These are phyloP conservation scores for Proliferodiscus dingleyae DNA, from an alignment of 2,329 filamentous ascomycete species.

Conservation along the genomic window DNA sequence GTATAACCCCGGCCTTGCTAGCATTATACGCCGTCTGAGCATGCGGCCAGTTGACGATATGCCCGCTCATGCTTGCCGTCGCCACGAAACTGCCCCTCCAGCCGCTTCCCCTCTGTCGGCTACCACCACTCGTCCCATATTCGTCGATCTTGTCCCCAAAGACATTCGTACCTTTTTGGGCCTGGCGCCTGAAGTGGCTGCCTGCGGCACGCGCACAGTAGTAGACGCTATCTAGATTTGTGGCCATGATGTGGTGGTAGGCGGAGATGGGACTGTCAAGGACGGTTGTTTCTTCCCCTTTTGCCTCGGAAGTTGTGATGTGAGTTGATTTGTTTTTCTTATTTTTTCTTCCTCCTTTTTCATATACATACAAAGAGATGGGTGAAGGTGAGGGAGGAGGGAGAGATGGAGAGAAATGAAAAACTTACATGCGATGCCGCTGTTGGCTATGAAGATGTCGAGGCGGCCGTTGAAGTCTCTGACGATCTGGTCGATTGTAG, in stretches of 20 bases:
- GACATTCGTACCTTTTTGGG: not conserved
- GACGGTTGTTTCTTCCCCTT: not conserved
- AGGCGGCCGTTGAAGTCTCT: slow-evolving; percentile 49
- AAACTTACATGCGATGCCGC: not conserved
- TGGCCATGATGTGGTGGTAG: not conserved
- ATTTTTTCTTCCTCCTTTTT: too few relatives aligned
- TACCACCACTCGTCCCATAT: too few relatives aligned
- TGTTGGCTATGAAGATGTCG: not conserved
- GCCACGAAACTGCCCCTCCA: slow-evolving; percentile 62
- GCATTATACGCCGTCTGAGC: too few relatives aligned
- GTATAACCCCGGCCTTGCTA: too few relatives aligned
- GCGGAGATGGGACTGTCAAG: not conserved
- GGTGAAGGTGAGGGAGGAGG: too few relatives aligned
- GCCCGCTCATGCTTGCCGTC: slow-evolving; percentile 53
- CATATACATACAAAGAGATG: too few relatives aligned
- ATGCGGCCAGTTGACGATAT: slow-evolving; percentile 48
- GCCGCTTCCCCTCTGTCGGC: too few relatives aligned
- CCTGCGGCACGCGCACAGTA: not conserved
- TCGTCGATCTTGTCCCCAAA: not conserved
- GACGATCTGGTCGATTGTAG: slow-evolving; percentile 50
- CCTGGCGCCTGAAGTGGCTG: not conserved
- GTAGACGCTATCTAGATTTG: not conserved
- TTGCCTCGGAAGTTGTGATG: too few relatives aligned
- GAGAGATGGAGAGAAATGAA: too few relatives aligned
- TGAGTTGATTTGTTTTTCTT: too few relatives aligned